These are phyloP conservation scores for Nicotiana attenuata DNA, from an alignment of 257 asterid species.

Conservation along the genomic window DNA sequence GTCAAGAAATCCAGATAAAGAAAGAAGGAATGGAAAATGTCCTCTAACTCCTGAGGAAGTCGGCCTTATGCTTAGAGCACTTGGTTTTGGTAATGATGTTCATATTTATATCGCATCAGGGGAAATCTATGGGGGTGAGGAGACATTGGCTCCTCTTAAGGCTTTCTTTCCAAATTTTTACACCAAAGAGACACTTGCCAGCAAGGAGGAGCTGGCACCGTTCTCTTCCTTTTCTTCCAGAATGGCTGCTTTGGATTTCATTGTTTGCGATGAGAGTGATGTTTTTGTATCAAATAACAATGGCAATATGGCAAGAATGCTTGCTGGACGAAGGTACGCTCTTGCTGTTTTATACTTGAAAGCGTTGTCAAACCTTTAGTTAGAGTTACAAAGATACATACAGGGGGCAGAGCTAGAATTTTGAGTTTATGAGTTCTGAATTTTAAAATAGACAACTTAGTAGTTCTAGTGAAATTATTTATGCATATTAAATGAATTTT, in stretches of 20 bases:
- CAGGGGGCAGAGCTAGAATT: no score
- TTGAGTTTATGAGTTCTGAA: no score
- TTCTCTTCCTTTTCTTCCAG: conserved; percentile 60
- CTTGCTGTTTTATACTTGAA: not conserved
- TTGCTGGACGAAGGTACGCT: conserved; percentile 59
- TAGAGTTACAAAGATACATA: not conserved
- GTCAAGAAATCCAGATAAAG: conserved; percentile 52
- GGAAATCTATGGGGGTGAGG: conserved; percentile 63
- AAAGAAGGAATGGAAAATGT: conserved; percentile 64
- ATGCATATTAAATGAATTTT: no score
- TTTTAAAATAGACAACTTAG: no score
- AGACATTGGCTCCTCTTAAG: conserved; percentile 52
- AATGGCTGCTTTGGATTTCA: conserved; percentile 78
- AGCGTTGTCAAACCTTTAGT: not conserved
- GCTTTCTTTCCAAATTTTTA: conserved; percentile 70
- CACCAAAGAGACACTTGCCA: conserved; percentile 61
- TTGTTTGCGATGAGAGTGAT: conserved; percentile 75
- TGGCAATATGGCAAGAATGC: conserved; percentile 83
- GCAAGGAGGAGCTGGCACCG: conserved; percentile 53
- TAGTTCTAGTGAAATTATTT: no score
- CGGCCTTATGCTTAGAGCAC: conserved; percentile 68
- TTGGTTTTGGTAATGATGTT: conserved; percentile 58
- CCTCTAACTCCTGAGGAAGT: conserved; percentile 69
- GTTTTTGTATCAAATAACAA: conserved; percentile 75
- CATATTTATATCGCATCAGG: conserved; percentile 80